Conservation (phyloP, 805 yeast species). For the Zygotorulaspora florentina region DNA sequence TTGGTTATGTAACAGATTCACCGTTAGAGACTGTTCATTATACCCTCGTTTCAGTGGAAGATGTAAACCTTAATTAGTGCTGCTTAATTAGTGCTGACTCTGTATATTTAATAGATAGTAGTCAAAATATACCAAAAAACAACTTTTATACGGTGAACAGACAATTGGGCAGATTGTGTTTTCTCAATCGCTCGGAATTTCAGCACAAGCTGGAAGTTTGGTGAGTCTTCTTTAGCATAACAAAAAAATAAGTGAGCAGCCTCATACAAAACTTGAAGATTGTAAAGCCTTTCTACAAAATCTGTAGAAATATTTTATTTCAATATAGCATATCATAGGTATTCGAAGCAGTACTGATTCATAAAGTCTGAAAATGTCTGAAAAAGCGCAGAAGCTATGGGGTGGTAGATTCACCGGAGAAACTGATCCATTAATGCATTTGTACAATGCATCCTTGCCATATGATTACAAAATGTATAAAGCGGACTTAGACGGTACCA, state of each 20-base stretch:
- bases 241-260: not conserved
- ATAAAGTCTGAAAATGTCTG: constrained; percentile 19
- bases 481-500: constrained; percentile 91
- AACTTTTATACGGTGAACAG: no score
- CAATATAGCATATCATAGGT: not conserved
- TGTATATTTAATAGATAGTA: not conserved
- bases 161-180: no score
- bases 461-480: constrained; percentile 93
- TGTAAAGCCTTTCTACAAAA: not conserved
- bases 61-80: constrained; percentile 71
- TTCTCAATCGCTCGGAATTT: not conserved
- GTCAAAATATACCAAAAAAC: not conserved
- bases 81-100: not conserved
- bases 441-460: constrained; percentile 94
- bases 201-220: not conserved
- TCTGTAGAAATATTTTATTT: not conserved
- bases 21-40: constrained; percentile 96
- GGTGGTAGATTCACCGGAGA: constrained; percentile 98
- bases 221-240: not conserved
- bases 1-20: constrained; percentile 95
- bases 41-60: constrained; percentile 98
- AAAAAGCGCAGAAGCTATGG: constrained; percentile 71
- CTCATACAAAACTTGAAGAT: not conserved
- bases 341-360: not conserved
- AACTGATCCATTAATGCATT: constrained; percentile 95